Conservation (phyloP, 352 stramenopile species). For the Thraustochytrium sp. region DNA sequence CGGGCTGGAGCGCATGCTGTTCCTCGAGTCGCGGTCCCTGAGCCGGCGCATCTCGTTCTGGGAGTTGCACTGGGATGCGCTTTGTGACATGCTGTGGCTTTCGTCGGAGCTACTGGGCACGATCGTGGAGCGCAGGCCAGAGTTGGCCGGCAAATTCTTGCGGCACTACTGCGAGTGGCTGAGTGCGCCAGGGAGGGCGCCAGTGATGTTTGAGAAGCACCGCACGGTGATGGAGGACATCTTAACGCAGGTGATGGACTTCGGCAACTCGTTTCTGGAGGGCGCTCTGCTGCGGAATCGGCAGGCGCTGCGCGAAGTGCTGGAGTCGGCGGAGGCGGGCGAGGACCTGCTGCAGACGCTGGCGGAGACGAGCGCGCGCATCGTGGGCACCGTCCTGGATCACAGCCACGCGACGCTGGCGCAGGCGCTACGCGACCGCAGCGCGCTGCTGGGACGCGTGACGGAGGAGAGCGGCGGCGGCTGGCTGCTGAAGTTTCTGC, state of each 20-base stretch:
- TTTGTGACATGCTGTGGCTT: conserved; percentile 9
- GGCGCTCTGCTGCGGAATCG: background rate
- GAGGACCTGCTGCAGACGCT: conserved; percentile 14
- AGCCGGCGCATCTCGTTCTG: conserved; percentile 6
- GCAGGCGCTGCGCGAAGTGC: conserved; percentile 13
- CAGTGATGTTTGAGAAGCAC: background rate
- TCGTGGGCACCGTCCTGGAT: conserved; percentile 6
- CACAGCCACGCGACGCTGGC: background rate
- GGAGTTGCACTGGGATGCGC: background rate
- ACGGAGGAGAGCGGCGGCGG: background rate
- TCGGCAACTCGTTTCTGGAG: background rate
- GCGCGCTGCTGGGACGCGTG: background rate
- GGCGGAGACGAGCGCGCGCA: background rate
- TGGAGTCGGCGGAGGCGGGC: background rate
- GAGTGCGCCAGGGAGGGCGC: background rate
- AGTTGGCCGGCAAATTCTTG: conserved; percentile 3
- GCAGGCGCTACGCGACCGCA: background rate
- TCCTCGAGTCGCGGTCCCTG: background rate
- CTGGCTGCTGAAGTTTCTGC: background rate
- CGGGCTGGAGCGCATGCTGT: background rate
- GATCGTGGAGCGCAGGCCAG: background rate
- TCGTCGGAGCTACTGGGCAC: background rate
- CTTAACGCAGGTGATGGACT: conserved; percentile 3
- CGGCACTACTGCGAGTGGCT: conserved; percentile 12
- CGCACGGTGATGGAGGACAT: background rate